Evolutionary conservation across 108 stramenopile species (phyloP), one percentile per base, ranked within the genome.

Genomic region (Nannochloropsis salina): DNA sequence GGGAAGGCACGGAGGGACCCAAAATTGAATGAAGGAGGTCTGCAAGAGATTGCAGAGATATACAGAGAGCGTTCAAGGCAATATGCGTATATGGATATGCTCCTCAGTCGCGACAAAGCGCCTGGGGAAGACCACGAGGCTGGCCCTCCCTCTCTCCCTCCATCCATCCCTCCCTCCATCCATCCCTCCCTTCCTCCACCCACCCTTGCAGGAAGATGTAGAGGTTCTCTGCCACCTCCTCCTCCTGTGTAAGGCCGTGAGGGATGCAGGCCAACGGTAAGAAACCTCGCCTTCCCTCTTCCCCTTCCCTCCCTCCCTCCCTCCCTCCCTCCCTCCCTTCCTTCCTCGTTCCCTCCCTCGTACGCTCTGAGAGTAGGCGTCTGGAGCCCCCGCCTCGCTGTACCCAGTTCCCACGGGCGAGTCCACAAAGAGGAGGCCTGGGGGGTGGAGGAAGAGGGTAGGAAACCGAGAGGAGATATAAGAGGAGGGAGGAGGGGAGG

Each of bases 391-490:
- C 81, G 81, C 81, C 42, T 42, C 81, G 12, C 81, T 82, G 42
- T 10, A 82, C 10, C 81, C 81, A 9, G 81, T 82, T 9, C 81
- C 81, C 10, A 82, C 42, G 11, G 81, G 81, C 9, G 42, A 43
- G 12, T 82, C 81, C 81, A 82, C 81, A 12, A 82, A 82, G 10
- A 82, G 42, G 9, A 82, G 9, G 10, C 47, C 47, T 51, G 47
- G 12, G 47, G 10, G 12, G 10, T 9, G 10, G 12, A 51, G 47
- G 12, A 51, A 12, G 12, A 51, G 47, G 47, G n/a, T n/a, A n/a
- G 47, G 47, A 12, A 12, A 51, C 10, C 10, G 47, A 12, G 47
- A 51, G 47, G 47, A 51, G 47, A 51, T 9, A 51, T 51, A 12
- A 51, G 12, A 51, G 47, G 47, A 51, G 10, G 47, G 47, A 51